phyloP scores from a whole-genome alignment of 192 early-diverging fungal genomes.

The Linnemannia zychae region DNA sequence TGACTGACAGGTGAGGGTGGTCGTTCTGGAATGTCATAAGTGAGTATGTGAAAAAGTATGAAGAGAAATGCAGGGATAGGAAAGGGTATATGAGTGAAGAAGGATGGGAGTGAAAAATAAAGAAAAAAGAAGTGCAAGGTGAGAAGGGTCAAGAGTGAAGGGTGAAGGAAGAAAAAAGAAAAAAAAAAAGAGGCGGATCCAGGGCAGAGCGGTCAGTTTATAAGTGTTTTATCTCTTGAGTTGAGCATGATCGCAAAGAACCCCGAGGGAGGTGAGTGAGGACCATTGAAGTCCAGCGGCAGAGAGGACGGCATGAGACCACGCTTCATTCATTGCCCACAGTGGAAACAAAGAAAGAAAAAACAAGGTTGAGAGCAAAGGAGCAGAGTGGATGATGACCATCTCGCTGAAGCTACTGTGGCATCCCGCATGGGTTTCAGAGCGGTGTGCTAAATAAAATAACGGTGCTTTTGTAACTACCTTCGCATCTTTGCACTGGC shows the following conservation, averaged over 20 bases:
- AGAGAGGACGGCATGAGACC: background rate
- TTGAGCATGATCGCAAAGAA: background rate
- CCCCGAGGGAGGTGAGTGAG: background rate
- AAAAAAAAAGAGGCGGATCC: background rate
- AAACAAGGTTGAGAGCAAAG: background rate
- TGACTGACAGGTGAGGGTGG: slow-evolving; percentile 31
- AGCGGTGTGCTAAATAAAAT: slow-evolving; percentile 5
- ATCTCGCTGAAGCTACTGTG: background rate
- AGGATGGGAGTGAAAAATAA: background rate
- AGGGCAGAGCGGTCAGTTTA: background rate
- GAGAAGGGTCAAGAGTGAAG: background rate
- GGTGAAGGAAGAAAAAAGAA: background rate
- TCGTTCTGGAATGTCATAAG: slow-evolving; percentile 30
- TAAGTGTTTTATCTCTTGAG: background rate
- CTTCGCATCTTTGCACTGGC: background rate
- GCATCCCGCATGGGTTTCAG: background rate
- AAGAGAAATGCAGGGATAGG: background rate
- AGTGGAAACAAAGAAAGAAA: background rate
- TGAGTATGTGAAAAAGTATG: background rate
- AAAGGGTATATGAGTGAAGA: background rate
- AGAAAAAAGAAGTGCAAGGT: background rate
- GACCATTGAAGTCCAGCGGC: background rate
- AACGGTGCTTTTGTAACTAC: background rate
- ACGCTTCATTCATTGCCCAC: background rate
- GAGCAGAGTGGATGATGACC: no score